These are phyloP conservation scores for Cyberlindnera misumaiensis DNA, from an alignment of 805 yeast genomes.

Conservation along the genomic window DNA sequence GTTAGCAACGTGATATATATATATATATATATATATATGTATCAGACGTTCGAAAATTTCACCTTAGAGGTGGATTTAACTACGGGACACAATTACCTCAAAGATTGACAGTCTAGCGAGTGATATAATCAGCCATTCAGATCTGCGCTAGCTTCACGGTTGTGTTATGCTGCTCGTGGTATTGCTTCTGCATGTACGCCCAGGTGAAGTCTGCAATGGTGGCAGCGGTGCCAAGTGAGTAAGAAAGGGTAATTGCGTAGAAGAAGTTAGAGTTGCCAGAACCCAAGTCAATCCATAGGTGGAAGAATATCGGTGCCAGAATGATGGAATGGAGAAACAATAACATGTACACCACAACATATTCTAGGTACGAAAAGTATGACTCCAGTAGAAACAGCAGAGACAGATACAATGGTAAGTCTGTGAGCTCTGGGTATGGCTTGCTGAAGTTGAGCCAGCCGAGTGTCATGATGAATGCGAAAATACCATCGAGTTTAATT, in stretches of 20 bases:
- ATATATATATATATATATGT: too few relatives aligned
- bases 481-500: conserved; percentile 62
- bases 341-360: conserved; percentile 42
- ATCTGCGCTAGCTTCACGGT: conserved; percentile 1
- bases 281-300: conserved; percentile 89
- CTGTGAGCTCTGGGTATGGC: conserved; percentile 82
- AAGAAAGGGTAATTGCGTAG: conserved; percentile 85
- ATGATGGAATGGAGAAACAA: conserved; percentile 51
- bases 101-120: too few relatives aligned
- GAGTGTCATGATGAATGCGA: conserved; percentile 41
- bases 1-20: too few relatives aligned
- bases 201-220: conserved; percentile 73
- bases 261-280: conserved; percentile 96
- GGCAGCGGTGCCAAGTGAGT: conserved; percentile 62
- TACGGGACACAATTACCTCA: too few relatives aligned
- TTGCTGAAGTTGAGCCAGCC: conserved; percentile 61
- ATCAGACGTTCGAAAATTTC: too few relatives aligned
- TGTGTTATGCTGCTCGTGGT: conserved; percentile 5
- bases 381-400: conserved; percentile 43
- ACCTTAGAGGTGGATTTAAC: too few relatives aligned
- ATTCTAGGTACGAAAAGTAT: conserved; percentile 38
- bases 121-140: neutral
- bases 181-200: conserved; percentile 36
- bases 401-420: conserved; percentile 50
- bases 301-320: conserved; percentile 83